Conservation (phyloP, 2,329 filamentous ascomycete genomes). For the Fonsecaea pedrosoi region DNA sequence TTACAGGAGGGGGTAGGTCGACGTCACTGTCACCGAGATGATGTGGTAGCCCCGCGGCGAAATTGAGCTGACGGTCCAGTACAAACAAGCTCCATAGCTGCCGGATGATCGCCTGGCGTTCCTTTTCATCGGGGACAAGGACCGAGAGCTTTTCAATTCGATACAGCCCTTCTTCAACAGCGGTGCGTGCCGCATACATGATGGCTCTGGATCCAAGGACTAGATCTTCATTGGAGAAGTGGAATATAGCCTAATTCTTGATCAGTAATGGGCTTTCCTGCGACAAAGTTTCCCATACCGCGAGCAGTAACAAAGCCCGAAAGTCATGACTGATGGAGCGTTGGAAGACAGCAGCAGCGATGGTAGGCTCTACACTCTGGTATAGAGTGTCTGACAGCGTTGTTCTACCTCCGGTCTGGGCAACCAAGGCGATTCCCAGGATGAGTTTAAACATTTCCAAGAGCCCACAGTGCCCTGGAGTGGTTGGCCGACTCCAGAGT, state of each 20-base stretch:
- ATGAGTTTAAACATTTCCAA: constrained; percentile 23
- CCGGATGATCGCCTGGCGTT: constrained; percentile 15
- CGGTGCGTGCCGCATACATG: constrained; percentile 24
- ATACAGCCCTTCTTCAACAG: constrained; percentile 22
- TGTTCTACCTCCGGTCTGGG: constrained; percentile 8
- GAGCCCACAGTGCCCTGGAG: constrained; percentile 20
- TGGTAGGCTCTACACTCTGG: constrained; percentile 11
- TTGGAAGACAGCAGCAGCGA: constrained; percentile 10
- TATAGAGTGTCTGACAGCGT: constrained; percentile 15
- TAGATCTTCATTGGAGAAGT: constrained; percentile 21
- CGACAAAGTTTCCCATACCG: constrained; percentile 6
- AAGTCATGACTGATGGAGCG: constrained; percentile 21
- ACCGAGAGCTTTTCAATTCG: constrained; percentile 17
- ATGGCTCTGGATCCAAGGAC: constrained; percentile 15
- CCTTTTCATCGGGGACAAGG: constrained; percentile 9
- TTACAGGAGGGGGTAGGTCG: constrained; percentile 18
- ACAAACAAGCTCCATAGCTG: constrained; percentile 21
- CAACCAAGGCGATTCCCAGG: constrained; percentile 13
- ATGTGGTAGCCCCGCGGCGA: constrained; percentile 21
- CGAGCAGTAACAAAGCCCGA: constrained; percentile 12
- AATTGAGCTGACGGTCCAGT: constrained; percentile 24
- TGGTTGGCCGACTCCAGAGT: constrained; percentile 12
- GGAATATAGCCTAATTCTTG: constrained; percentile 12
- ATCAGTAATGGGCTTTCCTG: not conserved
- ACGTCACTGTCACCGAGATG: constrained; percentile 24